phyloP scores from a whole-genome alignment of 2,329 filamentous ascomycete species.

The Botrytis cinerea region DNA sequence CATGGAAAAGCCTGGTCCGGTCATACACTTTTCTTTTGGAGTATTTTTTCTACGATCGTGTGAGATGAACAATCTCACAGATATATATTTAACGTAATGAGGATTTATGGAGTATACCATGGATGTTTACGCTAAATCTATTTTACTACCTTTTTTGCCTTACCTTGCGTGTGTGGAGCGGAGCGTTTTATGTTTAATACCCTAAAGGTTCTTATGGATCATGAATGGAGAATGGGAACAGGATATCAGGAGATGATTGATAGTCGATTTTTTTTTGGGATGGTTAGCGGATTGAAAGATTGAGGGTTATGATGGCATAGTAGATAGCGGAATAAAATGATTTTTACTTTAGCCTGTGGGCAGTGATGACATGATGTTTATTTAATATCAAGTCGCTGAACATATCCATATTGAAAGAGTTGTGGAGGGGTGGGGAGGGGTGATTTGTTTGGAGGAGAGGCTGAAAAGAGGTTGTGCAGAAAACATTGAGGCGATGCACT shows the following conservation, averaged over 20 bases:
- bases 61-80: not conserved
- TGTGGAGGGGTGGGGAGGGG: not conserved
- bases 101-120: constrained; percentile 12
- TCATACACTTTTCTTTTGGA: not conserved
- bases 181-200: constrained; percentile 18
- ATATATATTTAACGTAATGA: not conserved
- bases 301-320: not conserved
- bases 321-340: not conserved
- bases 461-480: not conserved
- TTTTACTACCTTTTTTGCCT: not conserved
- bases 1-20: not conserved
- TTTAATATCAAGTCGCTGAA: not conserved
- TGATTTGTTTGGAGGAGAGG: too few relatives aligned
- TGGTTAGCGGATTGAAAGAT: not conserved
- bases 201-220: constrained; percentile 8
- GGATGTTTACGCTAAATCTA: not conserved
- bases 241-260: not conserved
- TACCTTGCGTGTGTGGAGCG: constrained; percentile 12
- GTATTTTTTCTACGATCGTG: not conserved
- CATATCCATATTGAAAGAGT: not conserved
- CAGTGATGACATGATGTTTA: not conserved
- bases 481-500: not conserved
- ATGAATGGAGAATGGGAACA: not conserved
- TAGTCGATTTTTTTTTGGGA: not conserved
- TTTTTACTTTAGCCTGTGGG: not conserved